Percentiles rank a stretch among this genome's conserved stretches.
Conservation (phyloP, 306 rosid genomes). For the Citrullus colocynthis region DNA sequence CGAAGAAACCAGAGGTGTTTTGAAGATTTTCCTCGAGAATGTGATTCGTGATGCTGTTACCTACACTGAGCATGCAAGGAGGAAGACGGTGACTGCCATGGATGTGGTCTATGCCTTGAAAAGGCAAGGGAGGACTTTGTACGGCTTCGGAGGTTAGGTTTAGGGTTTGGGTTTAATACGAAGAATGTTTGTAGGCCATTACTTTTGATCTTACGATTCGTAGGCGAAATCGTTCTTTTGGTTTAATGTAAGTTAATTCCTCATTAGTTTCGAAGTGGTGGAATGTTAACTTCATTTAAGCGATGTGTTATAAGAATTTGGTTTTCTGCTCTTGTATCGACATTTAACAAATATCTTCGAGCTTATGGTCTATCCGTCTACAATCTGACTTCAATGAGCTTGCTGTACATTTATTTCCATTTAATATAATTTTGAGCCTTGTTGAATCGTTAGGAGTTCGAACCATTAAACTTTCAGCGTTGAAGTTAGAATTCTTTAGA, state of each 20-base stretch:
- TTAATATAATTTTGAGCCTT: too few species aligned
- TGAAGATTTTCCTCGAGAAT: slow-evolving; percentile 37
- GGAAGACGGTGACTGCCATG: slow-evolving; percentile 47
- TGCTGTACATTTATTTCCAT: background rate
- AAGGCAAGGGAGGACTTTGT: slow-evolving; percentile 41
- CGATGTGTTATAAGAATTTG: background rate
- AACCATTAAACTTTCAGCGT: too few species aligned
- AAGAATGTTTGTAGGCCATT: background rate
- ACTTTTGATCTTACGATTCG: background rate
- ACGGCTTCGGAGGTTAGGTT: slow-evolving; percentile 33
- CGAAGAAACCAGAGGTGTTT: slow-evolving; percentile 38
- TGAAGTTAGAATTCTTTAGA: background rate
- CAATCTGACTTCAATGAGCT: background rate
- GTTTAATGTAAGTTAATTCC: background rate
- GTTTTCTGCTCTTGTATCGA: too few species aligned
- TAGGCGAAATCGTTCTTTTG: background rate
- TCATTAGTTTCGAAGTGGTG: background rate
- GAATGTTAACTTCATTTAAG: background rate
- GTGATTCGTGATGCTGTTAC: slow-evolving; percentile 45
- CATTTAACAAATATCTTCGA: background rate
- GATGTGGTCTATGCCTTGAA: slow-evolving; percentile 38
- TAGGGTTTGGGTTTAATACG: background rate
- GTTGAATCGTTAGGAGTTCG: too few species aligned
- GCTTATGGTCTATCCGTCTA: background rate
- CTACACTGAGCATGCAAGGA: slow-evolving; percentile 32